These are phyloP conservation scores for Stephania cephalantha DNA, from an alignment of 164 flowering plant species.

Conservation along the genomic window DNA sequence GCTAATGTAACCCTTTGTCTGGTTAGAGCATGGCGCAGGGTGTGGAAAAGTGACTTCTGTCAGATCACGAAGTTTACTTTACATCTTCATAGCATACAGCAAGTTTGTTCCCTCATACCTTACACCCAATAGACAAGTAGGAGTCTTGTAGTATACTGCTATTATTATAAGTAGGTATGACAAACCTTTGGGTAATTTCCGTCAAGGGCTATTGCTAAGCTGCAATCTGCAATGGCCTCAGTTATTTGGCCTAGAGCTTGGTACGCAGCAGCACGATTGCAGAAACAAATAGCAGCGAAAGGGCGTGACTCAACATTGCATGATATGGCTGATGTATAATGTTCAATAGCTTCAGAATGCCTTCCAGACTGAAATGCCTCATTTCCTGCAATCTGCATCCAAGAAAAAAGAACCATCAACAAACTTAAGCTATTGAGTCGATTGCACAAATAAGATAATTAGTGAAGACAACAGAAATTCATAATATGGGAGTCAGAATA, in stretches of 20 bases:
- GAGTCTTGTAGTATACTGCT: not conserved
- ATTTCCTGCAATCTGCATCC: constrained; percentile 73
- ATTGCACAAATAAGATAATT: not conserved
- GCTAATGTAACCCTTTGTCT: not conserved
- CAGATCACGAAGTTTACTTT: not conserved
- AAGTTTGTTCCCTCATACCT: not conserved
- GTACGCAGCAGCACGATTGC: constrained; percentile 97
- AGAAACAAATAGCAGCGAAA: constrained; percentile 87
- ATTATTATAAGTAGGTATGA: not conserved
- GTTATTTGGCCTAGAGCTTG: constrained; percentile 75
- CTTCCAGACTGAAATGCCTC: constrained; percentile 67
- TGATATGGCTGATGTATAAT: constrained; percentile 77
- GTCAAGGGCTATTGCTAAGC: constrained; percentile 87
- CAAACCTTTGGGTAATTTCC: constrained; percentile 73
- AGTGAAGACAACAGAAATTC: not conserved
- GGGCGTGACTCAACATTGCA: constrained; percentile 71
- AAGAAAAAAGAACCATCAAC: not conserved
- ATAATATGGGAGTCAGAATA: not conserved
- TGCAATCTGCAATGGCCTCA: constrained; percentile 97
- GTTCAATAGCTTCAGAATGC: constrained; percentile 78
- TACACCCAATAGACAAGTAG: not conserved
- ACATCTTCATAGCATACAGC: not conserved
- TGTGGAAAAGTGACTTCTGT: not conserved
- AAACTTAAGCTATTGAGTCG: constrained; percentile 1
- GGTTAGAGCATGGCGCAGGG: not conserved